Conservation (phyloP, 73 alveolate species). For the Tetrahymena thermophila region DNA sequence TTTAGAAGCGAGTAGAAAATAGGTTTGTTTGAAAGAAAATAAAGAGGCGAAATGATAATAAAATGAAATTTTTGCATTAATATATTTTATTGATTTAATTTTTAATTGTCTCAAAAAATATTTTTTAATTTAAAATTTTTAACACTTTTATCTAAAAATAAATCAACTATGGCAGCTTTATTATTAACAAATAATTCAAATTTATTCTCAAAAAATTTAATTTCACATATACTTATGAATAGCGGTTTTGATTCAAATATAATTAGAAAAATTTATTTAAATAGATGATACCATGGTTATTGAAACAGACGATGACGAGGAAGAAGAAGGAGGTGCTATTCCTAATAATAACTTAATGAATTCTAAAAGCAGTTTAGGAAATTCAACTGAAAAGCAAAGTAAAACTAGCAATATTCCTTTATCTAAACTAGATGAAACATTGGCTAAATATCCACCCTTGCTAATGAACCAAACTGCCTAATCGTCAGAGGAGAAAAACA, state of each 20-base stretch:
- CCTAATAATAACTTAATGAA: not conserved
- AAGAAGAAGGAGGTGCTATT: not conserved
- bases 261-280: not conserved
- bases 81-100: no score
- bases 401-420: not conserved
- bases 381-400: not conserved
- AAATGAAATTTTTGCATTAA: no score
- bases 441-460: not conserved
- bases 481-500: not conserved
- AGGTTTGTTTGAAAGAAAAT: no score
- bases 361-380: not conserved
- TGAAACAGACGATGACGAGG: not conserved
- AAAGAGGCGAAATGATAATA: not conserved
- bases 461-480: not conserved
- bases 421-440: not conserved
- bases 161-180: not conserved
- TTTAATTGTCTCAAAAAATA: no score
- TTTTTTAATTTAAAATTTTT: no score
- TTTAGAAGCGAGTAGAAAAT: not conserved
- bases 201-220: not conserved
- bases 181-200: no score
- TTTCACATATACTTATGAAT: no score
- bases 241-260: no score
- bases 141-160: no score
- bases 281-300: not conserved